These are phyloP conservation scores for Schizosaccharomyces osmophilus DNA, from an alignment of 805 yeast species.

Conservation along the genomic window DNA sequence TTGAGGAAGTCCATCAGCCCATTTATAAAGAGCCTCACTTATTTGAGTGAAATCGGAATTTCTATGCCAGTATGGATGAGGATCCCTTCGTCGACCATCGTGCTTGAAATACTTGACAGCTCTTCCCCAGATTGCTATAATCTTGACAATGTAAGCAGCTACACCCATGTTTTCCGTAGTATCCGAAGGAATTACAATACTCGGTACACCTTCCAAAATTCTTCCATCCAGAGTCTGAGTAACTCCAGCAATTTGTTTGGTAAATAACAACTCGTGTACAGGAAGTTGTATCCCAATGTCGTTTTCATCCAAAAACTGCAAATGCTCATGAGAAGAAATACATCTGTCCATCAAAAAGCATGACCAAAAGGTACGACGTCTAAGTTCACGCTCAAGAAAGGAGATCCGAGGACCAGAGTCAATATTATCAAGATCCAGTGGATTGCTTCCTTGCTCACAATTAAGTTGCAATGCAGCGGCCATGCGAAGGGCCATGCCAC, in stretches of 20 bases:
- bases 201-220: slow-evolving; percentile 9
- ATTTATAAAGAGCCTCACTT: neutral
- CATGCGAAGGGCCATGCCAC: slow-evolving; percentile 16
- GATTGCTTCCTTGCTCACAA: slow-evolving; percentile 10
- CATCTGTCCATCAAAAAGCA: slow-evolving; percentile 15
- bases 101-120: slow-evolving; percentile 9
- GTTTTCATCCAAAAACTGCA: slow-evolving; percentile 12
- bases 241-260: slow-evolving; percentile 11
- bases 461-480: slow-evolving; percentile 14
- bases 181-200: neutral
- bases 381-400: slow-evolving; percentile 14
- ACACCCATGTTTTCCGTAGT: slow-evolving; percentile 6
- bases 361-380: slow-evolving; percentile 17
- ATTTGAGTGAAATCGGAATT: neutral
- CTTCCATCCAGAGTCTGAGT: slow-evolving; percentile 7
- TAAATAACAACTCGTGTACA: slow-evolving; percentile 11
- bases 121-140: slow-evolving; percentile 11
- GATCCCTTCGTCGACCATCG: neutral
- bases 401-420: neutral
- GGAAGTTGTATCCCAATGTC: slow-evolving; percentile 12
- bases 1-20: neutral
- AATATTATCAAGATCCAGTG: slow-evolving; percentile 5
- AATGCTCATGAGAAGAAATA: slow-evolving; percentile 15
- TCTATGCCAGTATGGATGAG: neutral
- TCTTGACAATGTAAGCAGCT: slow-evolving; percentile 9